Conservation (phyloP, 495 filamentous ascomycete species). For the Aspergillus sclerotiicarbonarius region DNA sequence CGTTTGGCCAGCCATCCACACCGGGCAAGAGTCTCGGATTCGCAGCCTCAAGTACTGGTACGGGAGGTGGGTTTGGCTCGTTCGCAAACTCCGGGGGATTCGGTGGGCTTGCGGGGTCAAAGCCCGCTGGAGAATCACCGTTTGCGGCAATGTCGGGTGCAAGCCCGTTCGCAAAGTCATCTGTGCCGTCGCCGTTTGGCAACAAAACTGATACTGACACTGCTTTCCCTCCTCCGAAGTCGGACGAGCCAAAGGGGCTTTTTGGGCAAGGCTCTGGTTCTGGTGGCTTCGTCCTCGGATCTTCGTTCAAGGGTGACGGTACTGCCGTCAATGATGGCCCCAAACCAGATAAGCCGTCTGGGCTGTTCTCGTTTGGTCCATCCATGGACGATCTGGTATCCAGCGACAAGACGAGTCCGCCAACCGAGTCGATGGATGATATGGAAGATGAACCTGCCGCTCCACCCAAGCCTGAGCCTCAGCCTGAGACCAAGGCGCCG, state of each 20-base stretch:
- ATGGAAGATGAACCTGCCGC: slow-evolving; percentile 29
- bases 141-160: slow-evolving; percentile 25
- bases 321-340: slow-evolving; percentile 59
- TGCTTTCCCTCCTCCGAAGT: slow-evolving; percentile 38
- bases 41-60: slow-evolving; percentile 19
- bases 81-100: slow-evolving; percentile 36
- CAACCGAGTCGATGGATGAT: slow-evolving; percentile 38
- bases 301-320: slow-evolving; percentile 77
- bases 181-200: slow-evolving; percentile 29
- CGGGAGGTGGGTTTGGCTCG: slow-evolving; percentile 39
- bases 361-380: slow-evolving; percentile 36
- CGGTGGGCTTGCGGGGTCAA: slow-evolving; percentile 29
- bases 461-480: slow-evolving; percentile 19
- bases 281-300: slow-evolving; percentile 67
- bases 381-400: slow-evolving; percentile 30
- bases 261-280: slow-evolving; percentile 51
- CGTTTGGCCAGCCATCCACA: slow-evolving; percentile 41
- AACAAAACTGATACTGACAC: slow-evolving; percentile 27
- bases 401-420: slow-evolving; percentile 28
- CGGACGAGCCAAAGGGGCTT: slow-evolving; percentile 32
- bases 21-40: slow-evolving; percentile 32
- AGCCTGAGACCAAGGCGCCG: slow-evolving; percentile 32
- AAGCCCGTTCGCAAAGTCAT: slow-evolving; percentile 21
- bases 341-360: slow-evolving; percentile 43
- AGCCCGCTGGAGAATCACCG: slow-evolving; percentile 26